Evolutionary conservation across 495 filamentous ascomycete genomes (phyloP), one percentile per base, ranked within the genome.

Genomic region (Physcia stellaris): DNA sequence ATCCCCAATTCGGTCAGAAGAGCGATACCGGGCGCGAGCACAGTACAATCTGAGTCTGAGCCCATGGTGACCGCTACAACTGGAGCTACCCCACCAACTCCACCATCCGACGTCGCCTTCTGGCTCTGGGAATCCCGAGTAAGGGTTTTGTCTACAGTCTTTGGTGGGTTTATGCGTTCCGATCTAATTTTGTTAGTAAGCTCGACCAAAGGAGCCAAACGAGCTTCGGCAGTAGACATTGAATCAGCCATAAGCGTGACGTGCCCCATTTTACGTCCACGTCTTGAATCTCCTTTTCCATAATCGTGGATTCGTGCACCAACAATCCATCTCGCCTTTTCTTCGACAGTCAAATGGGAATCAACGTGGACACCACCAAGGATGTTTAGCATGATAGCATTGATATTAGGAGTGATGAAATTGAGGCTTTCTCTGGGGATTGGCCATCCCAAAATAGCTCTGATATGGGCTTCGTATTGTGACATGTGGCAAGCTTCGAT

Each of bases 381-480:
- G 42, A 98, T 84, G 61, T 98, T 98, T 35, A 96, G 75, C 90
- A 98, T 98, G 50, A 98, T 83, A 15, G 87, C 74, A 7, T 57
- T 64, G 32, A 63, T 62, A 24, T 64, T 67, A 32, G 71, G 68
- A 18, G 76, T 71, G 10, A 66, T 62, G 36, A 87, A 62, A 20
- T 69, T 57, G 12, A 77, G 63, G 39, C 69, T 70, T 48, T 73
- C 63, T 11, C 70, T 52, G 1, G 73, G 71, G 26, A 88, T 71
- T 9, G 80, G 82, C 4, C 84, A 64, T 47, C 82, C 83, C 24
- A 93, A 69, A 43, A 98, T 86, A 11, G 90, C 78, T 30, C 80
- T 73, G 30, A 96, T 70, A 51, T 98, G 90, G 23, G 85, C 77
- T 55, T 90, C 81, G 57, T 82, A 98, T 57, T 98, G 90, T 15